Conservation (phyloP, 495 filamentous ascomycete genomes). For the Acidomyces sp. region DNA sequence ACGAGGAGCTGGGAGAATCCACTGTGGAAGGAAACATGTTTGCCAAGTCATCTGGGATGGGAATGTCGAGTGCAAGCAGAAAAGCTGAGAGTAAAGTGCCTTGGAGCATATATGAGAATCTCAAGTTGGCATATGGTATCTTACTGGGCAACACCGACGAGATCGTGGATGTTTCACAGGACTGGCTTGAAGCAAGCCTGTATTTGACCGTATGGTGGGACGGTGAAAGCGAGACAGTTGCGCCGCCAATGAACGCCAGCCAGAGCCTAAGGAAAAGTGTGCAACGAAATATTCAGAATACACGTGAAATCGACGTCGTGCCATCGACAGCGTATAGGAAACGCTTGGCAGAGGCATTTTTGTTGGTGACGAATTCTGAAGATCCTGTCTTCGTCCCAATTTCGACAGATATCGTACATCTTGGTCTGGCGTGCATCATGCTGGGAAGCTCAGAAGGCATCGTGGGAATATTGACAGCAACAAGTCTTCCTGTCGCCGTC, state of each 20-base stretch:
- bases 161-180: conserved; percentile 55
- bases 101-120: conserved; percentile 70
- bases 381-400: conserved; percentile 53
- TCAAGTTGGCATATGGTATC: conserved; percentile 61
- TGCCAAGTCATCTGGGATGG: conserved; percentile 32
- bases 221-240: conserved; percentile 45
- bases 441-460: conserved; percentile 63
- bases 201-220: conserved; percentile 81
- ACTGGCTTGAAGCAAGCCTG: conserved; percentile 79
- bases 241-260: conserved; percentile 2
- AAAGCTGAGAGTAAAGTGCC: conserved; percentile 73
- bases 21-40: conserved; percentile 38
- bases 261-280: conserved; percentile 10
- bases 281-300: neutral
- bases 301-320: conserved; percentile 33
- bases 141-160: conserved; percentile 56
- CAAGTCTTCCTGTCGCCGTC: conserved; percentile 63
- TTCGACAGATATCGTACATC: conserved; percentile 55
- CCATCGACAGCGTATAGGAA: conserved; percentile 40
- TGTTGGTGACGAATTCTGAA: conserved; percentile 34
- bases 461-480: conserved; percentile 56
- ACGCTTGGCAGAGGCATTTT: conserved; percentile 40
- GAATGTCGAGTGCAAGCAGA: conserved; percentile 49
- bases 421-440: conserved; percentile 65
- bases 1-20: conserved; percentile 29